Evolutionary conservation across 805 yeast genomes (phyloP).

Genomic region (Saccharomycopsis fermentans): DNA sequence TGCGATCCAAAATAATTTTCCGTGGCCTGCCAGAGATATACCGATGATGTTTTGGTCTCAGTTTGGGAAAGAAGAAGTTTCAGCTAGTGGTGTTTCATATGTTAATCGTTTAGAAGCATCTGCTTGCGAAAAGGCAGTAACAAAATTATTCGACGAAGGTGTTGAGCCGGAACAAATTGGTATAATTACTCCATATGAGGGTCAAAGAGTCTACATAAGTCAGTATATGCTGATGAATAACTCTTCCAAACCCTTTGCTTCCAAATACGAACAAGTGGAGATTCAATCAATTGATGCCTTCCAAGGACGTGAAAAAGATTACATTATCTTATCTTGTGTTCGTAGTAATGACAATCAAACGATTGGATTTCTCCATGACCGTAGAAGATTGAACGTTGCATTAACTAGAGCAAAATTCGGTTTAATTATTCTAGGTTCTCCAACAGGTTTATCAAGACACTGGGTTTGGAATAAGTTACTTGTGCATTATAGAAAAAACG

Average conservation of each 20-base stretch:
- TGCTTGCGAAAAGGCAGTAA: constrained; percentile 72
- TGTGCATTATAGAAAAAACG: constrained; percentile 69
- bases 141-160: constrained; percentile 66
- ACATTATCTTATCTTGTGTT: constrained; percentile 53
- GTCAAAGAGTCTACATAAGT: constrained; percentile 74
- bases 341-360: constrained; percentile 63
- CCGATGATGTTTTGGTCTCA: constrained; percentile 98
- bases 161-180: constrained; percentile 77
- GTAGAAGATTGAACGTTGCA: constrained; percentile 82
- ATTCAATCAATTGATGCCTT: constrained; percentile 76
- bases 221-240: constrained; percentile 73
- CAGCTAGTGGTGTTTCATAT: constrained; percentile 70
- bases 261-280: constrained; percentile 58
- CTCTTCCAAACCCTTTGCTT: constrained; percentile 35
- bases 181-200: constrained; percentile 89
- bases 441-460: constrained; percentile 61
- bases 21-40: constrained; percentile 78
- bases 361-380: constrained; percentile 78
- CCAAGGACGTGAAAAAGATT: constrained; percentile 70
- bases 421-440: constrained; percentile 72
- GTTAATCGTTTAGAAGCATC: constrained; percentile 83
- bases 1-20: constrained; percentile 47
- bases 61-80: constrained; percentile 81
- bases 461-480: constrained; percentile 70
- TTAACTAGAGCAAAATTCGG: constrained; percentile 84